Evolutionary conservation across 148 eudicot genomes (phyloP).

Genomic region (Camellia japonica): DNA sequence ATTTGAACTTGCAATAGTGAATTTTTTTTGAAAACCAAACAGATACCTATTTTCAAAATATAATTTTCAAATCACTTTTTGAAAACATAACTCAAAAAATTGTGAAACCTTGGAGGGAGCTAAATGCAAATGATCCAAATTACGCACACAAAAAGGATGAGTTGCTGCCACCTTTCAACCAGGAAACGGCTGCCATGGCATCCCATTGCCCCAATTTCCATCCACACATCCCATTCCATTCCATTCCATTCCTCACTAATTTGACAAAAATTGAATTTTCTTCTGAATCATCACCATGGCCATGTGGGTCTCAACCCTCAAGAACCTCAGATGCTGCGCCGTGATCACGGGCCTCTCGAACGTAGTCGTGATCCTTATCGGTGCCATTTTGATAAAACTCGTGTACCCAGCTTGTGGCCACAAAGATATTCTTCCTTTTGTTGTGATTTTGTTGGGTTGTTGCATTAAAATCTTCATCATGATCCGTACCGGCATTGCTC

Average conservation of each 20-base stretch:
- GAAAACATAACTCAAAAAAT: too few relatives aligned
- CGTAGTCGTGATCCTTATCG: slow-evolving; percentile 27
- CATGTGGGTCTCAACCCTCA: slow-evolving; percentile 23
- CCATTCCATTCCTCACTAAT: background rate
- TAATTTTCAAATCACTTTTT: too few relatives aligned
- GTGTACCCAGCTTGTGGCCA: slow-evolving; percentile 28
- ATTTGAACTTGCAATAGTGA: too few relatives aligned
- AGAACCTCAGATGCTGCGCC: slow-evolving; percentile 48
- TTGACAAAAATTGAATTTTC: background rate
- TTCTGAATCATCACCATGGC: background rate
- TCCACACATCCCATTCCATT: too few relatives aligned
- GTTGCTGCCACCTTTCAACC: too few relatives aligned
- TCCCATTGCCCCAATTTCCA: too few relatives aligned
- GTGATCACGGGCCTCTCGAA: slow-evolving; percentile 41
- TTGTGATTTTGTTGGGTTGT: slow-evolving; percentile 24
- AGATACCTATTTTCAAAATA: too few relatives aligned
- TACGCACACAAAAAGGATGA: too few relatives aligned
- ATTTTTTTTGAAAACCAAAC: too few relatives aligned
- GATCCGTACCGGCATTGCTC: slow-evolving; percentile 49
- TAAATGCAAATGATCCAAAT: too few relatives aligned
- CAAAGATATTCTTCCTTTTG: slow-evolving; percentile 28
- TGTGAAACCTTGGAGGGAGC: too few relatives aligned
- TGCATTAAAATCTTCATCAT: slow-evolving; percentile 38
- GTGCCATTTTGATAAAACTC: slow-evolving; percentile 16
- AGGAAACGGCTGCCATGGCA: too few relatives aligned